Base-by-base conservation (phyloP, 371 early-diverging fungal genomes). In the Lichtheimia ramosa region DNA sequence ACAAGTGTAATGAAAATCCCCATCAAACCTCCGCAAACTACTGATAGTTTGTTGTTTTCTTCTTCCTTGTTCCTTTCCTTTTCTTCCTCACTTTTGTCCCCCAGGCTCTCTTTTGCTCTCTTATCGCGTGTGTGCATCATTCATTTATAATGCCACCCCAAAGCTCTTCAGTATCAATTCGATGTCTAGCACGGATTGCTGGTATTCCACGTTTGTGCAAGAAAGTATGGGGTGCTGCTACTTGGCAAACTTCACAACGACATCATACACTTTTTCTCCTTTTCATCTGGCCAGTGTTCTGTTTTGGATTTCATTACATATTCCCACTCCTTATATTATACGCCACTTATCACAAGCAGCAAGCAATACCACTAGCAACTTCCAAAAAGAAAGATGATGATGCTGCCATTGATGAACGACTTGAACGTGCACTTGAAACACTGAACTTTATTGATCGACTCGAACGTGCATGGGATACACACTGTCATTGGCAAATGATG, bases 401-500 rank as follows among this genome's bases (percentile, higher is more conserved):
- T 1, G 28, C 28, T 28, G 28, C 28, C 5, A 49, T 21, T 8
- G 39, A 43, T 50, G 24, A 51, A 10, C 52, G 58, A 16, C 28
- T 46, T 7, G 56, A 58, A 34, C 63, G 52, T 27, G 63, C 53
- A 43, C 57, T 57, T 2, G 63, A 63, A 28, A 58, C 58, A 18
- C 55, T 63, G 3, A 25, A 23, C 40, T 24, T 25, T 20, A 52
- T 63, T 34, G 63, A 63, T 18, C 20, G 18, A 2, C 25, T 57
- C n/a, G 52, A 52, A n/a, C 18, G 53, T n/a, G 43, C 39, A 25
- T 48, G 63, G 48, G n/a, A 54, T n/a, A 10, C 8, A n/a, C 24
- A 43, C 15, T 48, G 21, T 15, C 20, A 55, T 10, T 53, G 58
- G n/a, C 58, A 51, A 25, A 27, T 42, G 2, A 48, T 57, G 6